These are phyloP conservation scores for Oryza punctata DNA, from an alignment of 176 grass and related monocot genomes.

Conservation along the genomic window DNA sequence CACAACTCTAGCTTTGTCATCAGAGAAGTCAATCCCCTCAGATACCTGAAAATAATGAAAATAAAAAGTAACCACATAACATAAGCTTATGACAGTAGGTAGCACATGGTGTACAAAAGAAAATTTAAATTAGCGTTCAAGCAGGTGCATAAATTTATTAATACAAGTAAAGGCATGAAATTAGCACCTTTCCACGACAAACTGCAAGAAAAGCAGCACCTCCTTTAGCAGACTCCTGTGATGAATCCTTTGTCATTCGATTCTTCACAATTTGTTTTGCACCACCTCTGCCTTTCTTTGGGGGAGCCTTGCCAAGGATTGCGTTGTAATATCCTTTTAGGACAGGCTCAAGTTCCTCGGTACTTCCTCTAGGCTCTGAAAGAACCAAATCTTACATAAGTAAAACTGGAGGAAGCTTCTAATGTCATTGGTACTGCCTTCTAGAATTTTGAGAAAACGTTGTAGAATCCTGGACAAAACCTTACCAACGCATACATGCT, in stretches of 20 bases:
- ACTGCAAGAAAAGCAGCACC: constrained; percentile 98
- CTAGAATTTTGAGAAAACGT: constrained; percentile 1
- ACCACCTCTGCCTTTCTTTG: constrained; percentile 60
- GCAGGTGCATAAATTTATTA: constrained; percentile 27
- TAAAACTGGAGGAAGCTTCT: constrained; percentile 22
- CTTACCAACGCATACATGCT: constrained; percentile 88
- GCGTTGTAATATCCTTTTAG: constrained; percentile 89
- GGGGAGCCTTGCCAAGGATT: constrained; percentile 63
- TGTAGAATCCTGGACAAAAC: constrained; percentile 35
- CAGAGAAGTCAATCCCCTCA: constrained; percentile 95
- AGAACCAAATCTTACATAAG: constrained; percentile 36
- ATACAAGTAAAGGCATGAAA: constrained; percentile 30
- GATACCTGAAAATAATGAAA: constrained; percentile 70
- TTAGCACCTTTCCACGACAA: constrained; percentile 87
- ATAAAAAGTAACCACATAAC: constrained; percentile 39
- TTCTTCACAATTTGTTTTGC: constrained; percentile 64
- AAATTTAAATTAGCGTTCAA: constrained; percentile 21
- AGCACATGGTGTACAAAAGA: constrained; percentile 13
- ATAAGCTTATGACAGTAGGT: constrained; percentile 28
- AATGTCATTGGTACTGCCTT: background rate
- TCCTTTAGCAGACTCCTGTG: constrained; percentile 50
- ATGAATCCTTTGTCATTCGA: constrained; percentile 52
- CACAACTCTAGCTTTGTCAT: constrained; percentile 96
- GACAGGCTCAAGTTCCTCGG: constrained; percentile 83
- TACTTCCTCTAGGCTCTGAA: constrained; percentile 85